These are phyloP conservation scores for Prunella vulgaris DNA, from an alignment of 257 asterid species.

Conservation along the genomic window DNA sequence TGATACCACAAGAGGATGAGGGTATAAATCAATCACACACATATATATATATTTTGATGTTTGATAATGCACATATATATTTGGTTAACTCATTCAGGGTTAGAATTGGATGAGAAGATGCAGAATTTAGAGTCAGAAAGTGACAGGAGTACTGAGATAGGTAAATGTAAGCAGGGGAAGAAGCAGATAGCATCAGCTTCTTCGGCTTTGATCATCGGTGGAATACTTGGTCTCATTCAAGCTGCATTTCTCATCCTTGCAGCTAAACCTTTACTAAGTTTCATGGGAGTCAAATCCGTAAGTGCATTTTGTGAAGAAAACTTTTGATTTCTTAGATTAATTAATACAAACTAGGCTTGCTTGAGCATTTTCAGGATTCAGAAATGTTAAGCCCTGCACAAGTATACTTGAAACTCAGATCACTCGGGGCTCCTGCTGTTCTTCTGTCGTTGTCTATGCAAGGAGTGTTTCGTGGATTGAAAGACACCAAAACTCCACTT, in stretches of 20 bases:
- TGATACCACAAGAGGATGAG: slow-evolving; percentile 48
- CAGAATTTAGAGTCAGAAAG: slow-evolving; percentile 3
- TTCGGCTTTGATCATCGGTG: slow-evolving; percentile 61
- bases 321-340: not conserved
- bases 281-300: slow-evolving; percentile 74
- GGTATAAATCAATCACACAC: too few relatives aligned
- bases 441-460: slow-evolving; percentile 76
- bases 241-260: slow-evolving; percentile 45
- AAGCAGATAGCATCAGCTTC: slow-evolving; percentile 70
- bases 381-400: slow-evolving; percentile 54
- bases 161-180: too few relatives aligned
- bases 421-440: slow-evolving; percentile 81
- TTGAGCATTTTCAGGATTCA: slow-evolving; percentile 38
- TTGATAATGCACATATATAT: not conserved
- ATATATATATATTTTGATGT: not conserved
- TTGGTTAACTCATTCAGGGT: not conserved
- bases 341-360: not conserved
- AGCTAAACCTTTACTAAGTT: slow-evolving; percentile 55
- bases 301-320: slow-evolving; percentile 12
- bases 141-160: slow-evolving; percentile 23
- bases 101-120: not conserved
- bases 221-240: slow-evolving; percentile 63
- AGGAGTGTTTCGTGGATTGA: slow-evolving; percentile 77
- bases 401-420: slow-evolving; percentile 55
- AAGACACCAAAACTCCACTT: slow-evolving; percentile 73